A percentile compares a stretch with the other conserved stretches of the same genome.
phyloP scores from a whole-genome alignment of 177 flowering plant species.

The Telopea speciosissima region DNA sequence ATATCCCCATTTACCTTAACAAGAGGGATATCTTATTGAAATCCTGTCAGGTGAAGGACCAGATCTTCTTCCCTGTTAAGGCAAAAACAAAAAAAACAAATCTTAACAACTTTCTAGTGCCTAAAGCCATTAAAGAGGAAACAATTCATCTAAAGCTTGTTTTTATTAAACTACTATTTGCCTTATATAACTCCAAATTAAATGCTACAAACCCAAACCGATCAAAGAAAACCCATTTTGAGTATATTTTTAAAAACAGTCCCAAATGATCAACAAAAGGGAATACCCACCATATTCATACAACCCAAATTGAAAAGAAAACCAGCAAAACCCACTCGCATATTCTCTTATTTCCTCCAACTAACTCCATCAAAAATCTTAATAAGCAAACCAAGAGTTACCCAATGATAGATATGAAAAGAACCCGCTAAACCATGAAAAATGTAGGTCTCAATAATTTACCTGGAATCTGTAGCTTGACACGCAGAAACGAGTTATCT shows the following conservation, averaged over 20 bases:
- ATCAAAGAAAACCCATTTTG: constrained; percentile 6
- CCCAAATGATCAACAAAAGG: not conserved
- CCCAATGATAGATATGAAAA: not conserved
- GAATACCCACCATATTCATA: not conserved
- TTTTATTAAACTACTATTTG: not conserved
- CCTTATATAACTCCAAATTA: not conserved
- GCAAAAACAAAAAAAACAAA: constrained; percentile 4
- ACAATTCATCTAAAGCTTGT: not conserved
- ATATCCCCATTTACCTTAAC: constrained; percentile 52
- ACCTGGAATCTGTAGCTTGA: constrained; percentile 5
- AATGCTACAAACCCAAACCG: not conserved
- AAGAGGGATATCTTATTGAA: constrained; percentile 8
- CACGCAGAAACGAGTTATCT: constrained; percentile 3
- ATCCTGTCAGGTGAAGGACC: constrained; percentile 1
- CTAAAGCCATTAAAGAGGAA: not conserved
- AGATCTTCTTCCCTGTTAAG: constrained; percentile 13
- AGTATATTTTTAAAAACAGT: not conserved
- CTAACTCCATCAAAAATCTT: not conserved
- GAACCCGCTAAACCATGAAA: not conserved
- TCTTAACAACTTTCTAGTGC: not conserved
- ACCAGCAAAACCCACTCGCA: not conserved
- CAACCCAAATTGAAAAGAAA: not conserved
- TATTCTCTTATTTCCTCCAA: not conserved
- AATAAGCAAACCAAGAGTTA: not conserved
- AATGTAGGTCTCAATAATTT: not conserved